Base-by-base conservation (phyloP, 768 basidiomycete species). In the Boletus sensibilis region DNA sequence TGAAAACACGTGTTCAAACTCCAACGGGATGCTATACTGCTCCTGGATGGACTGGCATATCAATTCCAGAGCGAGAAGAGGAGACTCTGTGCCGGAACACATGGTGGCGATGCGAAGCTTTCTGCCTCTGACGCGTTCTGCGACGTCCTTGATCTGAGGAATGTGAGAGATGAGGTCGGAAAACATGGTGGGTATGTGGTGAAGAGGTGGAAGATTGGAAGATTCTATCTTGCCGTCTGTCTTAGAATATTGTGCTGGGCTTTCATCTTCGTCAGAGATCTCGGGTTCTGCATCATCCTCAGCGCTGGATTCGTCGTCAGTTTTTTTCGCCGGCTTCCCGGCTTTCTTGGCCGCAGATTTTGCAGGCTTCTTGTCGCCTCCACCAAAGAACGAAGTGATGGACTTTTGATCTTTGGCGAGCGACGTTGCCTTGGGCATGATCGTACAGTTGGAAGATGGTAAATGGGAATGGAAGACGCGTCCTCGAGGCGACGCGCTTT, bases 51-150 rank as follows among this genome's bases (percentile, higher is more conserved):
- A 83, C 56, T 87, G 83, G 54, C 86, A 86, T 43, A 97, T 92
- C 57, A 95, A 75, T 31, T 90, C 87, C 44, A 98, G 78, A 14
- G 95, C 95, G 35, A 97, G 85, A 23, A 98, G 81, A 49, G 95
- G 95, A 2, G 92, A 93, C 68, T 98, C 95, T 7, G 95, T 98
- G 25, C 95, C 95, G 40, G 94, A 96, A 73, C 90, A 97, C 95
- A 98, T 98, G 12, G 95, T 98, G 5, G 94, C 95, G 56, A 98
- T 84, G 71, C 94, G 89, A 69, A 98, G 77, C 65, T 90, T 93
- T 56, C 94, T 83, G 2, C 94, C 93, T 55, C 79, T 72, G 46
- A 92, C 74, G 43, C 78, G 86, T 62, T 86, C 78, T 18, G 82
- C 86, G 40, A 92, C 84, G 2, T 75, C 75, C 65, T 84, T 82